phyloP scores from a whole-genome alignment of 208 protist species.

The Herpetomonas samuelpessoai region DNA sequence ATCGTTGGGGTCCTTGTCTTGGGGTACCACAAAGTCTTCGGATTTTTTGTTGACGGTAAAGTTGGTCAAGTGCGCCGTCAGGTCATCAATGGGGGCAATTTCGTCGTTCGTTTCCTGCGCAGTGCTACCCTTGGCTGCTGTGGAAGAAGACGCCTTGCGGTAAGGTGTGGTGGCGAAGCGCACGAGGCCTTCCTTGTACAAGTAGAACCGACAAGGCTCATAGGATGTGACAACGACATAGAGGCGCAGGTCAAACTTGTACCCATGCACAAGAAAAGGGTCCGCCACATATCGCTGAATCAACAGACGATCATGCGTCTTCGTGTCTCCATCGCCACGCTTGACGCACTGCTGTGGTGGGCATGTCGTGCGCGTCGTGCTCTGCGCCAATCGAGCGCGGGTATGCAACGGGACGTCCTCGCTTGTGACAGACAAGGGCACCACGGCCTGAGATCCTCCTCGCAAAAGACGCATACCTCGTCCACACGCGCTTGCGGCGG shows the following conservation, averaged over 20 bases:
- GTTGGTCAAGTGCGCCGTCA: conserved; percentile 88
- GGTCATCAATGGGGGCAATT: conserved; percentile 12
- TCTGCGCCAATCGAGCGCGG: background rate
- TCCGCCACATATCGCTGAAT: conserved; percentile 79
- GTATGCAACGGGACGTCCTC: background rate
- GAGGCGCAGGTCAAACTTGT: conserved; percentile 93
- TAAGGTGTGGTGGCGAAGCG: conserved; percentile 84
- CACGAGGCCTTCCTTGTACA: conserved; percentile 88
- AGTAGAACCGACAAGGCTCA: conserved; percentile 73
- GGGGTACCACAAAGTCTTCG: conserved; percentile 33
- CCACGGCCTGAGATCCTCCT: conserved; percentile 5
- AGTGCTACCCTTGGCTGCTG: background rate
- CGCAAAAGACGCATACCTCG: conserved; percentile 57
- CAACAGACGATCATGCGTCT: conserved; percentile 18
- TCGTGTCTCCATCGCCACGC: background rate
- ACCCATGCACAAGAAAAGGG: conserved; percentile 77
- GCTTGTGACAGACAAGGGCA: conserved; percentile 5
- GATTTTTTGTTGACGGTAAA: conserved; percentile 86
- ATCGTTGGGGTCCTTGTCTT: conserved; percentile 5
- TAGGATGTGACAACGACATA: conserved; percentile 91
- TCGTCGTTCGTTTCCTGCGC: conserved; percentile 1
- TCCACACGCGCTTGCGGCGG: conserved; percentile 58
- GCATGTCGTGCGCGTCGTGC: background rate
- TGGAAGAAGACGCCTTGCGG: conserved; percentile 2
- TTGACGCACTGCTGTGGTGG: background rate